Conservation (phyloP, 2,329 filamentous ascomycete species). For the Aspergillus sp. region DNA sequence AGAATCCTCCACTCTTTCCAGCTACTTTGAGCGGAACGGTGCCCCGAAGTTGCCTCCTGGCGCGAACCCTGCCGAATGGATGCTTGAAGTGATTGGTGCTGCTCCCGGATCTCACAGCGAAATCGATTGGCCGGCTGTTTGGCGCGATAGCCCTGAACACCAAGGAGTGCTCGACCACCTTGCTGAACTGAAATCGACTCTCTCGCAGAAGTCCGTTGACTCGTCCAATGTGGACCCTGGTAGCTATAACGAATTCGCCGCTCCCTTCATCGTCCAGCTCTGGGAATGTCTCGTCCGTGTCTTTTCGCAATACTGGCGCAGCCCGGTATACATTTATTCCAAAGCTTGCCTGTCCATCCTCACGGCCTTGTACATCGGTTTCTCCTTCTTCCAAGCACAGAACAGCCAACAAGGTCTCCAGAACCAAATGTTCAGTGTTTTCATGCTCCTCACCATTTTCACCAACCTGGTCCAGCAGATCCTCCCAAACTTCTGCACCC, state of each 20-base stretch:
- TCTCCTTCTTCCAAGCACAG: constrained; percentile 69
- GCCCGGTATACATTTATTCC: constrained; percentile 80
- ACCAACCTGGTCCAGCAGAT: constrained; percentile 51
- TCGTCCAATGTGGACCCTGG: constrained; percentile 40
- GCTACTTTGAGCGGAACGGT: constrained; percentile 61
- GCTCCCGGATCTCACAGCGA: constrained; percentile 58
- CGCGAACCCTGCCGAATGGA: constrained; percentile 71
- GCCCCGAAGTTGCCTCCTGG: constrained; percentile 52
- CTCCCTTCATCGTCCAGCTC: constrained; percentile 63
- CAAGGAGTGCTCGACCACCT: constrained; percentile 50
- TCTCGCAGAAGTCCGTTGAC: constrained; percentile 36
- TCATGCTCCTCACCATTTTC: constrained; percentile 78
- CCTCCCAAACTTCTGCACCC: constrained; percentile 54
- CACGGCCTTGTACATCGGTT: constrained; percentile 70
- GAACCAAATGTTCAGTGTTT: constrained; percentile 87
- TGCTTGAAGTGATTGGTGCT: constrained; percentile 56
- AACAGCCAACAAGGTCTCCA: constrained; percentile 74
- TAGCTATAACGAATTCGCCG: constrained; percentile 71
- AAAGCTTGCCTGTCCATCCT: constrained; percentile 63
- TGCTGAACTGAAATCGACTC: constrained; percentile 43
- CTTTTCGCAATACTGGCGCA: constrained; percentile 90
- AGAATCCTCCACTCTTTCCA: constrained; percentile 50
- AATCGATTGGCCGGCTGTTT: constrained; percentile 59
- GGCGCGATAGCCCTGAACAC: constrained; percentile 55
- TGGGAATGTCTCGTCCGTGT: constrained; percentile 63